phyloP scores from a whole-genome alignment of 805 yeast species.

The Wickerhamomyces tratensis region DNA sequence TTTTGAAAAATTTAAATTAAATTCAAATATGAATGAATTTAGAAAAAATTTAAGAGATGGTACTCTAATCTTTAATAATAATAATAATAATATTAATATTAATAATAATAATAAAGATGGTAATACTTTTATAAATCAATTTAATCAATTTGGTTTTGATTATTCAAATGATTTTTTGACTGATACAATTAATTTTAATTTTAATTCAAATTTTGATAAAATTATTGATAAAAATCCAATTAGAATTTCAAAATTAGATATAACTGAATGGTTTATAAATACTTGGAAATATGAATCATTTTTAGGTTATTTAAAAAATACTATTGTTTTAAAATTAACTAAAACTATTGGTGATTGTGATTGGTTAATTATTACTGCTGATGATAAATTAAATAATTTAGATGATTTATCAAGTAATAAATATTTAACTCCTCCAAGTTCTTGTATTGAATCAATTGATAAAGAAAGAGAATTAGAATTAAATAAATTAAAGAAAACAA shows the following conservation, averaged over 20 bases:
- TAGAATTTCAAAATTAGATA: conserved; percentile 25
- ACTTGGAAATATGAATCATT: conserved; percentile 31
- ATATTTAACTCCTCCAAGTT: conserved; percentile 17
- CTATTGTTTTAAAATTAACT: conserved; percentile 25
- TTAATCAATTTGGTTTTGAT: conserved; percentile 17
- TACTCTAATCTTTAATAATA: conserved; percentile 14
- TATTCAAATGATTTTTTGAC: conserved; percentile 14
- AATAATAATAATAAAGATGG: conserved; percentile 14
- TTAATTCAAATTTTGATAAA: conserved; percentile 16
- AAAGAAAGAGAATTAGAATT: conserved; percentile 6
- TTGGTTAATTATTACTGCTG: conserved; percentile 26
- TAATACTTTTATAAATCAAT: conserved; percentile 15
- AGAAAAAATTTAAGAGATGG: conserved; percentile 15
- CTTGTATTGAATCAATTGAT: conserved; percentile 11
- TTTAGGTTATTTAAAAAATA: conserved; percentile 23
- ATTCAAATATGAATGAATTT: conserved; percentile 13
- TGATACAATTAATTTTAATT: conserved; percentile 20
- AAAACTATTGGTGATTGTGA: conserved; percentile 29
- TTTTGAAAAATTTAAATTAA: conserved; percentile 19
- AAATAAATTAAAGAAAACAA: background rate
- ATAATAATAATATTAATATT: no score
- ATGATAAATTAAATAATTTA: conserved; percentile 17
- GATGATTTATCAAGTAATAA: conserved; percentile 9
- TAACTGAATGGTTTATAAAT: conserved; percentile 29
- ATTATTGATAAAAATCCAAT: conserved; percentile 17